Evolutionary conservation across 805 yeast species (phyloP).

Genomic region (Candida golubevii): DNA sequence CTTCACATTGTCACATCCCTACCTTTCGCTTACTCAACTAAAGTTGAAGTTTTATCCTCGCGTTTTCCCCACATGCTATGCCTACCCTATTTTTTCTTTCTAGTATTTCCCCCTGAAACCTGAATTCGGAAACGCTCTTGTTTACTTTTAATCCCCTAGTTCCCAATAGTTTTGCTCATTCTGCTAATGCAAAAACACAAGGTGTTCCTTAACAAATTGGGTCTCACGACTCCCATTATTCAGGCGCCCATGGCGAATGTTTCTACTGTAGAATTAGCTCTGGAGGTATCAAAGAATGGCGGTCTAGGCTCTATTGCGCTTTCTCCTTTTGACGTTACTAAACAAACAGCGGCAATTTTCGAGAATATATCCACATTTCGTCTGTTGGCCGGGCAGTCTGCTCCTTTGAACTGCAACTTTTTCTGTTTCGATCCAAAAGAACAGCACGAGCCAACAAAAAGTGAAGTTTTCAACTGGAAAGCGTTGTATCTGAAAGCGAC

Average conservation of each 20-base stretch:
- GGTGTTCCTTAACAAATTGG: slow-evolving; percentile 14
- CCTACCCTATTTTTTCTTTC: no score
- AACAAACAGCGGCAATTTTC: slow-evolving; percentile 16
- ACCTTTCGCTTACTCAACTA: no score
- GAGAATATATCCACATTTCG: slow-evolving; percentile 15
- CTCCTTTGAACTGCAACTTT: slow-evolving; percentile 42
- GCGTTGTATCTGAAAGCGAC: slow-evolving; percentile 13
- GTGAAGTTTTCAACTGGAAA: slow-evolving; percentile 23
- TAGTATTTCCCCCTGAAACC: no score
- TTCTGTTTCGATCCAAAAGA: slow-evolving; percentile 37
- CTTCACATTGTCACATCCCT: no score
- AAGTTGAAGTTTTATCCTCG: no score
- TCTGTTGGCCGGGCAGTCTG: slow-evolving; percentile 8
- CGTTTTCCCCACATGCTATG: no score
- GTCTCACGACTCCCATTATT: slow-evolving; percentile 40
- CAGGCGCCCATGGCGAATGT: slow-evolving; percentile 64
- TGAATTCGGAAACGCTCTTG: no score
- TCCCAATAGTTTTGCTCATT: no score
- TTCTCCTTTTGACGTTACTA: slow-evolving; percentile 27
- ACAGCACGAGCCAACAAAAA: slow-evolving; percentile 11
- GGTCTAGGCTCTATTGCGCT: slow-evolving; percentile 50
- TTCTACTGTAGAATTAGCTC: slow-evolving; percentile 42
- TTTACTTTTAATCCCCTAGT: no score
- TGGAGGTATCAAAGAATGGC: slow-evolving; percentile 39
- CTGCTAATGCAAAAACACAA: background rate